A percentile compares a stretch with the other conserved stretches of the same genome.
These are phyloP conservation scores for Ophiosphaerella herpotricha DNA, from an alignment of 2,329 filamentous ascomycete genomes.

Conservation along the genomic window DNA sequence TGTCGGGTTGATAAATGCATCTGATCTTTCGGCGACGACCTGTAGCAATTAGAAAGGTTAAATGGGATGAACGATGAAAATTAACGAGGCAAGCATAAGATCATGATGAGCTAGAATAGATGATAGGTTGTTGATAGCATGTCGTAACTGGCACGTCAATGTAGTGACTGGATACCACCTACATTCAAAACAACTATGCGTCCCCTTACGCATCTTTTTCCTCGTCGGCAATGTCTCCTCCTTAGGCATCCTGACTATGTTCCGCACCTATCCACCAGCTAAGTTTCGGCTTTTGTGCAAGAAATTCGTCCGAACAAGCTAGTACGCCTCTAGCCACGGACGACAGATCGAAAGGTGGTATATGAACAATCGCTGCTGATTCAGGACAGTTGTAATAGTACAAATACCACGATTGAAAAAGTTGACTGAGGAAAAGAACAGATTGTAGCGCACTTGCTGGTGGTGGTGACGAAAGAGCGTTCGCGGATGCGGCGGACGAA, in stretches of 20 bases:
- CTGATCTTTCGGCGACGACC: conserved; percentile 57
- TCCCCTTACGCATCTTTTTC: conserved; percentile 52
- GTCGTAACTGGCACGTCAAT: conserved; percentile 4
- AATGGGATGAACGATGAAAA: background rate
- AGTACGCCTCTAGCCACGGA: background rate
- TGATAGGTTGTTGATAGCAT: conserved; percentile 4
- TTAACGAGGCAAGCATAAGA: background rate
- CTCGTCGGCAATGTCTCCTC: conserved; percentile 39
- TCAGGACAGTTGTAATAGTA: background rate
- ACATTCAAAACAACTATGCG: conserved; percentile 53
- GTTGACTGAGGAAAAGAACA: conserved; percentile 6
- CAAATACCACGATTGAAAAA: background rate
- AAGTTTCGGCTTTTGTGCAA: conserved; percentile 3
- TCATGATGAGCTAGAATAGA: conserved; percentile 3
- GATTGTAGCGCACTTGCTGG: conserved; percentile 2
- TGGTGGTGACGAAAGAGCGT: conserved; percentile 2
- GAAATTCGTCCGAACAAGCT: conserved; percentile 25
- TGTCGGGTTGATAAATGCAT: conserved; percentile 51
- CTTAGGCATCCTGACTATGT: conserved; percentile 41
- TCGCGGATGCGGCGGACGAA: conserved; percentile 11
- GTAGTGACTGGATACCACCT: conserved; percentile 27
- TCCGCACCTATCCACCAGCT: background rate
- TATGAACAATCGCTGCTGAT: background rate
- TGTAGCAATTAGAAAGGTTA: conserved; percentile 29
- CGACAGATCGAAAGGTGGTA: too few species aligned